phyloP scores from a whole-genome alignment of 148 eudicot species.

The Cornus kousa region DNA sequence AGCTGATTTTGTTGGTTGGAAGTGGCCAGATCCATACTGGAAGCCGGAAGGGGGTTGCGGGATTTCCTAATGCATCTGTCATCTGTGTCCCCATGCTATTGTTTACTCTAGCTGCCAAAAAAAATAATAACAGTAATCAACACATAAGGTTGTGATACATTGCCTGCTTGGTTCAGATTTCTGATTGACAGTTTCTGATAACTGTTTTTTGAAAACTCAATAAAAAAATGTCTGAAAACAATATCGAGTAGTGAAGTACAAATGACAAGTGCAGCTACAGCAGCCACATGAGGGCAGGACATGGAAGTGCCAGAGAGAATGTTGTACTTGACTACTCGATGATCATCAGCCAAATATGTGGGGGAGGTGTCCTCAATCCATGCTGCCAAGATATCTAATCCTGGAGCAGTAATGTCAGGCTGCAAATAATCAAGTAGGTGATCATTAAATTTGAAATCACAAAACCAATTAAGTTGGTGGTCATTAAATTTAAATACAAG shows the following conservation, averaged over 20 bases:
- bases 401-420: constrained; percentile 36
- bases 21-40: constrained; percentile 19
- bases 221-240: too few species aligned
- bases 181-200: too few species aligned
- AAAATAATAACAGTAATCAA: too few species aligned
- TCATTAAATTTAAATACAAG: too few species aligned
- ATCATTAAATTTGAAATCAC: too few species aligned
- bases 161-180: too few species aligned
- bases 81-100: background rate
- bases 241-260: too few species aligned
- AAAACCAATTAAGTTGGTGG: too few species aligned
- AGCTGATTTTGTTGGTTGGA: constrained; percentile 14
- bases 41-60: constrained; percentile 7
- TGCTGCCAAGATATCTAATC: constrained; percentile 29
- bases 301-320: constrained; percentile 27
- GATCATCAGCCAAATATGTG: constrained; percentile 7
- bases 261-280: constrained; percentile 20
- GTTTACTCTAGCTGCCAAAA: constrained; percentile 3
- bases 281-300: constrained; percentile 11
- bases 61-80: background rate
- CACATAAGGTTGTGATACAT: background rate
- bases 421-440: background rate
- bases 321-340: constrained; percentile 18
- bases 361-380: constrained; percentile 20
- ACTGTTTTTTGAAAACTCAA: too few species aligned